Base-by-base conservation (phyloP, 2,329 filamentous ascomycete species). In the Dryadomyces quercivorus region DNA sequence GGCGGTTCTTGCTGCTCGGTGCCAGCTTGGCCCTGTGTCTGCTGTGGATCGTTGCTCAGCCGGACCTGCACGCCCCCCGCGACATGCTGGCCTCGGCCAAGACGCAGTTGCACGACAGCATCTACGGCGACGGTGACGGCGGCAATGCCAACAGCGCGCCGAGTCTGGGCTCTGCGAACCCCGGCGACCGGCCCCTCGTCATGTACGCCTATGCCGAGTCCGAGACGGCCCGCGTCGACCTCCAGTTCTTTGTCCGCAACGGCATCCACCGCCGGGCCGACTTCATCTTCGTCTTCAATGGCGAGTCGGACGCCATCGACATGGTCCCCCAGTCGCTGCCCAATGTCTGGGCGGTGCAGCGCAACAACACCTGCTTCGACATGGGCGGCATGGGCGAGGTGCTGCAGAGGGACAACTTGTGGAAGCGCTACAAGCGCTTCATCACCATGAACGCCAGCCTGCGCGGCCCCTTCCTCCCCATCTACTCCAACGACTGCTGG, bases 271-370 rank as follows among this genome's bases (percentile, higher is more conserved):
- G 56, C 34, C 63, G 59, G 0, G 69, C 68, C 49, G 69, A 71
- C 59, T 71, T 71, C 57, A 59, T 71, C 56, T 70, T 71, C 58
- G 66, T 71, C 54, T 59, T 71, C 50, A 68, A 70, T 50, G 69
- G 69, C 42, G 59, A 63, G 45, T 64, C 64, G 34, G 60, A 64
- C 48, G 61, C 58, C 2, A 53, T 56, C 43, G 31, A 50, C 2
- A 40, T 54, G n/a, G 62, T 70, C 50, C 67, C 68, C 0, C 7
- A 42, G 2, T 40, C 26, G 13, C 56, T 57, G 38, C 45, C 59
- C n/a, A 70, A 71, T 57, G 61, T 70, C 51, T 60, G 61, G 42
- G 53, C 66, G 36, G 59, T 70, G 26, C 55, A 60, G 10, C 64
- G 66, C 3, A 47, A 60, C 12, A 64, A 68, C 55, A 63, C 61